Base-by-base conservation (phyloP, 768 basidiomycete genomes). In the Hydnum rufescens region DNA sequence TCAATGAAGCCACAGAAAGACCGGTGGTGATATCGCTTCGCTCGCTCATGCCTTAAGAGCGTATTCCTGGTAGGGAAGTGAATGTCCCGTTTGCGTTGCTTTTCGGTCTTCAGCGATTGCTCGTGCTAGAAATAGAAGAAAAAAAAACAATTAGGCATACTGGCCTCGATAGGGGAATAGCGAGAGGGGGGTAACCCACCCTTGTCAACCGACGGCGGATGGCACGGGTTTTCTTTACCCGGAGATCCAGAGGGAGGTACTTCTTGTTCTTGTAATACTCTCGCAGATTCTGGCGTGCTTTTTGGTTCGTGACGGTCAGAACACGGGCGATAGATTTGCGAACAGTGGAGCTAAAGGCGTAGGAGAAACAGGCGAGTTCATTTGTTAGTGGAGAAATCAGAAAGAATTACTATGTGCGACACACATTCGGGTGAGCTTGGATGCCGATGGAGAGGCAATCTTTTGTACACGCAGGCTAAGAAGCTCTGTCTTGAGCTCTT, bases 281-380 rank as follows among this genome's bases (percentile, higher is more conserved):
- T 53, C 88, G 86, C 59, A 95, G 78, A 70, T 90, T 89, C 73
- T 89, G 83, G 60, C 93, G 86, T 60, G 82, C 80, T 71, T 99
- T 99, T 67, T 88, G 84, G 82, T 95, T 97, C 75, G 83, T 93
- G 62, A 97, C 90, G 42, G 95, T 99, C 71, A 96, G 68, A 59
- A 97, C 92, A 53, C 95, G 88, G 58, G 95, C 95, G 64, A 99
- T 87, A 58, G 88, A 92, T 73, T 96, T 97, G 75, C 95, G 92
- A 68, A 96, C 88, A 59, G 83, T 75, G 68, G 81, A 78, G 69
- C 95, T 99, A 58, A 18, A 30, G 50, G 52, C n/a, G n/a, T n/a
- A n/a, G n/a, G n/a, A n/a, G n/a, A n/a, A n/a, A n/a, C n/a, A n/a
- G n/a, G n/a, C n/a, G n/a, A 26, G 13, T 48, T 18, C 32, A 4